phyloP scores from a whole-genome alignment of 176 grass and related monocot genomes.

The Secale cereale region DNA sequence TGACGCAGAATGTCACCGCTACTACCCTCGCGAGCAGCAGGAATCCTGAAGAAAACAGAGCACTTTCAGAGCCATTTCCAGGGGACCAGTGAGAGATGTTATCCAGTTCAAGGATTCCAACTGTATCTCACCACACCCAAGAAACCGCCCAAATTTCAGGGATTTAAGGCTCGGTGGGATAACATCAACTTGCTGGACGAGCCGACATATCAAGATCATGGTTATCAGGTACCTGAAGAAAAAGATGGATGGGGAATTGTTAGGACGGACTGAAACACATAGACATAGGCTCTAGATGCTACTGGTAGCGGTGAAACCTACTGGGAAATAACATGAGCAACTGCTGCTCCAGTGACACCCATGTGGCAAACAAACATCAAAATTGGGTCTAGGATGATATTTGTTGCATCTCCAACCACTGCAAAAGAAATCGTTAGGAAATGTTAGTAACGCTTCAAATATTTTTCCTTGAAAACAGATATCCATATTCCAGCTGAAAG shows the following conservation, averaged over 20 bases:
- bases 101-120: slow-evolving; percentile 36
- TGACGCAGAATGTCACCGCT: slow-evolving; percentile 97
- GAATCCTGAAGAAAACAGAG: slow-evolving; percentile 52
- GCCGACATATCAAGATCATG: slow-evolving; percentile 65
- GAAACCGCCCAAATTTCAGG: slow-evolving; percentile 84
- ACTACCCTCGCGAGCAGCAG: slow-evolving; percentile 86
- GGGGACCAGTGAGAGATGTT: slow-evolving; percentile 11
- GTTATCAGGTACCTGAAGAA: slow-evolving; percentile 80
- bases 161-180: slow-evolving; percentile 82
- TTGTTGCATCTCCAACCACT: slow-evolving; percentile 84
- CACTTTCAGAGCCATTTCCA: slow-evolving; percentile 10
- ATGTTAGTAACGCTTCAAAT: background rate
- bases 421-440: background rate
- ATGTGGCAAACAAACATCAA: slow-evolving; percentile 90
- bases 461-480: background rate
- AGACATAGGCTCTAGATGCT: background rate
- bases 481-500: background rate
- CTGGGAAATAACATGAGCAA: slow-evolving; percentile 95
- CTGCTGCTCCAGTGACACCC: slow-evolving; percentile 89
- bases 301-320: slow-evolving; percentile 39
- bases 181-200: slow-evolving; percentile 73
- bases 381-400: slow-evolving; percentile 94
- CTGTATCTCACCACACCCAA: slow-evolving; percentile 76
- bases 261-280: slow-evolving; percentile 11
- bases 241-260: background rate